Evolutionary conservation across 140 eudicot species (phyloP), one percentile per base, ranked within the genome.

Genomic region (Flaveria floridana): DNA sequence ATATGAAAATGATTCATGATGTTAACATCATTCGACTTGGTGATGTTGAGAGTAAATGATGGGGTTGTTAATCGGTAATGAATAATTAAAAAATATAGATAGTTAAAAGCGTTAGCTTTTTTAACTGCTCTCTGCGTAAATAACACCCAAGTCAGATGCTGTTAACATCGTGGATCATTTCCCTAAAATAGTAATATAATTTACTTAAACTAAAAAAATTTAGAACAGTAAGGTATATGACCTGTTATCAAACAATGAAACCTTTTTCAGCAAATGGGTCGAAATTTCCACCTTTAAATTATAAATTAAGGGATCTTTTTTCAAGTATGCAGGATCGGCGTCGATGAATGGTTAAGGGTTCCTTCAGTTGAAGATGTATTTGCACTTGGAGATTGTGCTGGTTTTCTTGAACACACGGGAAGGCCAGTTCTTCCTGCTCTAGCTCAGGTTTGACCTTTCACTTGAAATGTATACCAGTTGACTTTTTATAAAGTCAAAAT

Each of bases 341-440:
- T 93, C 21, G 97, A 93, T 82, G 97, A 90, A 82, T 93, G 89
- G 89, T 79, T 92, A n/a, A 76, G 96, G n/a, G 96, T 87, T 46
- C 98, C 98, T 3, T 86, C 95, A 0, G 93, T 84, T 19, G 91
- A 93, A 85, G 98, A 93, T 59, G 97, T 93, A 39, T 93, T 85
- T 80, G 96, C 98, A 15, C 82, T 93, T 64, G 98, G 98, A 71
- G 98, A 93, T 81, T 90, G 97, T 75, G 93, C 96, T 74, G 98
- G 98, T 70, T 93, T 90, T 85, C 88, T 93, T 53, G 97, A 93
- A 79, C 79, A 85, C 41, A 88, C 95, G 0, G 98, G 98, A 76
- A 81, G 65, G 80, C 90, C 78, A 41, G 97, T 90, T 44, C 98
- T 93, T 83, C 98, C 98, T 57, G 96, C 98, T 77, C 83, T 93